phyloP scores from a whole-genome alignment of 2,329 filamentous ascomycete genomes.

The Fusarium coicis region DNA sequence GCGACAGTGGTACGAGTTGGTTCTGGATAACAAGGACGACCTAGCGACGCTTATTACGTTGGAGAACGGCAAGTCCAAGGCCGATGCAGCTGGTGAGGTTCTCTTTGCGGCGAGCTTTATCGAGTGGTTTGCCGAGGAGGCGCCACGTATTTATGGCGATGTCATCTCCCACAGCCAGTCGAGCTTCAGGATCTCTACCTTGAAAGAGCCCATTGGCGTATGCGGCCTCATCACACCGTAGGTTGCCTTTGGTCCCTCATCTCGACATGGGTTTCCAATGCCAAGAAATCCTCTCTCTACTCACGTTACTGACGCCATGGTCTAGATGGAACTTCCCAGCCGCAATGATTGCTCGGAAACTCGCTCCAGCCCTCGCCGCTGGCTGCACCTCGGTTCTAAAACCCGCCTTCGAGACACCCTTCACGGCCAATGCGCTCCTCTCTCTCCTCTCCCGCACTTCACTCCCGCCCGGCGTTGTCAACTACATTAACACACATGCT shows the following conservation, averaged over 20 bases:
- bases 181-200: slow-evolving; percentile 71
- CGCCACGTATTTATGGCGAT: slow-evolving; percentile 64
- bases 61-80: slow-evolving; percentile 76
- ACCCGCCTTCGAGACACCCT: neutral
- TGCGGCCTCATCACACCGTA: slow-evolving; percentile 45
- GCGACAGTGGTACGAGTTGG: slow-evolving; percentile 71
- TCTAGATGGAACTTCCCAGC: neutral
- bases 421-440: neutral
- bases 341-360: neutral
- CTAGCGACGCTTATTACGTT: slow-evolving; percentile 73
- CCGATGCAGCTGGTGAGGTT: slow-evolving; percentile 68
- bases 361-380: neutral
- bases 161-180: slow-evolving; percentile 68
- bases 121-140: slow-evolving; percentile 65
- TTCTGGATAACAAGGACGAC: slow-evolving; percentile 72
- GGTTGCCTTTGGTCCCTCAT: neutral
- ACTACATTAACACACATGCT: slow-evolving; percentile 72
- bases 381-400: neutral
- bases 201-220: slow-evolving; percentile 53
- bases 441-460: neutral
- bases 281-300: neutral
- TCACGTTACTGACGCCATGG: neutral
- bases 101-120: slow-evolving; percentile 68
- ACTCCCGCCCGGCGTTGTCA: slow-evolving; percentile 22
- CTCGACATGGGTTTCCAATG: neutral